These are phyloP conservation scores for Peronospora tabacina DNA, from an alignment of 352 stramenopile genomes.

Conservation along the genomic window DNA sequence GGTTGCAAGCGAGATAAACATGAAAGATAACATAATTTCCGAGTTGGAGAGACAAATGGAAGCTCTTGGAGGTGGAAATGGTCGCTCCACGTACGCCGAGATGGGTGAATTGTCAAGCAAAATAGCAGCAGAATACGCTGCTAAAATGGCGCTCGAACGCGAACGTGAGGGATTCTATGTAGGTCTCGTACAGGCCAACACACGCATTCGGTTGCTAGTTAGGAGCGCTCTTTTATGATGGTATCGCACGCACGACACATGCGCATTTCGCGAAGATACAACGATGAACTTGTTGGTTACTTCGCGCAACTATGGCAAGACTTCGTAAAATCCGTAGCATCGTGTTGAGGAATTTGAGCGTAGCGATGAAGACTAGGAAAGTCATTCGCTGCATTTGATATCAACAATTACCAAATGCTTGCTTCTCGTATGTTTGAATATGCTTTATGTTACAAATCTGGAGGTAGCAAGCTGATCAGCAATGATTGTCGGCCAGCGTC, in stretches of 20 bases:
- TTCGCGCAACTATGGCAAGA: too few relatives aligned
- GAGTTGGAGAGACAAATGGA: constrained; percentile 23
- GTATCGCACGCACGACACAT: background rate
- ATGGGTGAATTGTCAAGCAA: constrained; percentile 31
- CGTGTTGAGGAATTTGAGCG: too few relatives aligned
- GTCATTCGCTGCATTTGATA: background rate
- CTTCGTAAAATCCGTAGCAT: too few relatives aligned
- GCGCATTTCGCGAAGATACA: background rate
- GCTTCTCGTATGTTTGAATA: background rate
- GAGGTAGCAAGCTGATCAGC: too few relatives aligned
- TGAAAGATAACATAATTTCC: constrained; percentile 13
- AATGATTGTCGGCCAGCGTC: too few relatives aligned
- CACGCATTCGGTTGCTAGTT: constrained; percentile 23
- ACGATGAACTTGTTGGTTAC: background rate
- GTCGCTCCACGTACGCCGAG: constrained; percentile 22
- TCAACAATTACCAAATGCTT: background rate
- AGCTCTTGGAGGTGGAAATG: constrained; percentile 6
- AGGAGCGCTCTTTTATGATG: constrained; percentile 12
- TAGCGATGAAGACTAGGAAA: background rate
- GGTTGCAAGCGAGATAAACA: constrained; percentile 7
- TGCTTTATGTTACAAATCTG: background rate
- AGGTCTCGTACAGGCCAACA: constrained; percentile 20
- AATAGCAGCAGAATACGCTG: constrained; percentile 24
- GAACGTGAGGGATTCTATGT: constrained; percentile 17
- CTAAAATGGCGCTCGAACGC: constrained; percentile 19